Base-by-base conservation (phyloP, 2,329 filamentous ascomycete genomes). In the Penicillium griseofulvum region DNA sequence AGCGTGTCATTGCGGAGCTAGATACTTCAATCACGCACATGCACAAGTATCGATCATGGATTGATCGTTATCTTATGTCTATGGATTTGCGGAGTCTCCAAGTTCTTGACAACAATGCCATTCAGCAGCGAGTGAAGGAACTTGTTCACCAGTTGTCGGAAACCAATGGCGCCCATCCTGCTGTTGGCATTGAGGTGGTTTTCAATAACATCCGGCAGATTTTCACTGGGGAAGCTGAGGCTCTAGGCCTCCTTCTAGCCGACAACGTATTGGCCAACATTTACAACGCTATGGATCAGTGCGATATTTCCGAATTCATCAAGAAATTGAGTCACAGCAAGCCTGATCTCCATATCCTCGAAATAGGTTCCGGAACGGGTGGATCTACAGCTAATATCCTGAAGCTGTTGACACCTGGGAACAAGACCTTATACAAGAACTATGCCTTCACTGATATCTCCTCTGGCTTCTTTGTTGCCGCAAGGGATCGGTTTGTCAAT, bases 381-480 rank as follows among this genome's bases (percentile, higher is more conserved):
- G 65, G 63, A 1, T 56, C 60, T 6, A 71, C 69, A 2, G 46
- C 52, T 1, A 55, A 56, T 12, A 56, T 61, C 9, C 53, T 69
- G 9, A 59, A 54, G 4, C 16, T 31, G 12, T 37, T 61, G 26
- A 55, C 43, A 2, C 28, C 43, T n/a, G 38, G 49, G 9, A 28
- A 42, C 0, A 53, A 57, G 26, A 41, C 54, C 1, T 14, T 67
- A 3, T 69, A 66, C 38, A 52, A 55, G 2, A 58, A 49, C 2
- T 70, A 70, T 41, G 68, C 64, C 2, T 71, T 68, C 36, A 69
- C 67, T 5, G 69, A 72, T 48, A 63, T 71, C 12, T 70, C 68
- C 0, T 52, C 64, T 7, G 69, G 62, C 0, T 71, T 71, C 31
- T 65, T 71, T 9, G 54, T 60, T 19, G 58, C 59, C 16, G 67